Evolutionary conservation across 2,329 filamentous ascomycete species (phyloP), one percentile per base, ranked within the genome.

Genomic region (Fusarium cicatricum): DNA sequence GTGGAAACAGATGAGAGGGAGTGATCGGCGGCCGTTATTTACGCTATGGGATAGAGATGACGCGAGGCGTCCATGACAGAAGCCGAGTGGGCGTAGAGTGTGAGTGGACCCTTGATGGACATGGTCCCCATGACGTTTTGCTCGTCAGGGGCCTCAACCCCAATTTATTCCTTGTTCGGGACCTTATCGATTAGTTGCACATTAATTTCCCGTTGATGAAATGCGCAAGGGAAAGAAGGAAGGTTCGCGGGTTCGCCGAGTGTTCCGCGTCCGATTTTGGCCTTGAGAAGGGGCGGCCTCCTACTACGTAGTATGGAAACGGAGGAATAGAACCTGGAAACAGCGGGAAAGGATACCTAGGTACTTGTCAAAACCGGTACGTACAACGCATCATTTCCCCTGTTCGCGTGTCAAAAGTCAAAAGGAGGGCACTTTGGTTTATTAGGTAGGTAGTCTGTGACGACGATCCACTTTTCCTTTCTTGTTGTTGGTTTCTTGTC

Each of bases 401-500:
- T 21, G 21, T 7, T 21, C 28, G 28, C 26, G 48, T 37, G 34
- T 33, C 47, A n/a, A n/a, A n/a, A n/a, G 23, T 12, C 23, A 29
- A 17, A 16, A 14, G 36, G 36, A 17, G 21, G 21, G 21, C 21
- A 21, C 21, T 32, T 26, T 28, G 16, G 34, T 44, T 51, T 37
- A 26, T 33, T 51, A n/a, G n/a, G n/a, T n/a, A n/a, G n/a, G n/a
- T n/a, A 28, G 39, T 49, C 36, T 49, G 45, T 45, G 47, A 38
- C n/a, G 58, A 26, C n/a, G 58, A 26, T 52, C 60, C 60, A 63
- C 60, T 63, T 61, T 63, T 58, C 56, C 60, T 58, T 64, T 55
- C 38, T 34, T 47, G 43, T 34, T 58, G 47, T 38, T 64, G 60
- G 52, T 46, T 48, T 57, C 41, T 58, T 63, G 56, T 45, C 48